Percentiles rank a stretch among this genome's conserved stretches.
phyloP scores from a whole-genome alignment of 768 basidiomycete genomes.

The Sistotremastrum niveocremeum region DNA sequence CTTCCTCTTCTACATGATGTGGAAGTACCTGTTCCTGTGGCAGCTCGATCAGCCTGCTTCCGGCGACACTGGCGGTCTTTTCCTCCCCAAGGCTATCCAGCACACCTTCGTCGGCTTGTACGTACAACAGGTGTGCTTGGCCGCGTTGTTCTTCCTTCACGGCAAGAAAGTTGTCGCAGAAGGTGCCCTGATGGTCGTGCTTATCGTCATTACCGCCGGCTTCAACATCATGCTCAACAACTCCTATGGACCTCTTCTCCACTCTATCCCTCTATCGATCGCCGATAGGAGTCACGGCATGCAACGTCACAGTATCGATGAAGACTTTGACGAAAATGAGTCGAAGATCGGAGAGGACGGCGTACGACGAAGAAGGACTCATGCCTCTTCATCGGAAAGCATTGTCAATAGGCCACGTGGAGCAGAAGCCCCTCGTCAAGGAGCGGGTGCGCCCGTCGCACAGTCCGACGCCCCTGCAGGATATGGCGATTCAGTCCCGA shows the following conservation, averaged over 20 bases:
- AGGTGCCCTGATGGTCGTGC: conserved; percentile 71
- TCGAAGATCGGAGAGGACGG: conserved; percentile 4
- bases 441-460: background rate
- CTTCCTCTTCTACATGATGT: conserved; percentile 52
- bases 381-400: conserved; percentile 1
- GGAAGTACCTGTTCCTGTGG: conserved; percentile 68
- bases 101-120: conserved; percentile 93
- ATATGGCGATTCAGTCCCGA: conserved; percentile 1
- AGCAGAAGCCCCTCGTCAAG: conserved; percentile 6
- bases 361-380: conserved; percentile 10
- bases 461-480: conserved; percentile 3
- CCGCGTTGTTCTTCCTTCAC: conserved; percentile 82
- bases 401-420: background rate
- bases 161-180: conserved; percentile 47
- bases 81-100: conserved; percentile 89
- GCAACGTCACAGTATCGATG: conserved; percentile 6
- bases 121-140: conserved; percentile 74
- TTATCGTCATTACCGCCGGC: conserved; percentile 71
- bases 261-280: conserved; percentile 64
- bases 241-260: conserved; percentile 69
- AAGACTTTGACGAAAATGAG: conserved; percentile 4
- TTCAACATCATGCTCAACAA: conserved; percentile 62
- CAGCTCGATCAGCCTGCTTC: conserved; percentile 54
- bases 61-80: conserved; percentile 80
- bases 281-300: conserved; percentile 43